Conservation (phyloP, 1,284 basidiomycete genomes). For the Malassezia sympodialis region DNA sequence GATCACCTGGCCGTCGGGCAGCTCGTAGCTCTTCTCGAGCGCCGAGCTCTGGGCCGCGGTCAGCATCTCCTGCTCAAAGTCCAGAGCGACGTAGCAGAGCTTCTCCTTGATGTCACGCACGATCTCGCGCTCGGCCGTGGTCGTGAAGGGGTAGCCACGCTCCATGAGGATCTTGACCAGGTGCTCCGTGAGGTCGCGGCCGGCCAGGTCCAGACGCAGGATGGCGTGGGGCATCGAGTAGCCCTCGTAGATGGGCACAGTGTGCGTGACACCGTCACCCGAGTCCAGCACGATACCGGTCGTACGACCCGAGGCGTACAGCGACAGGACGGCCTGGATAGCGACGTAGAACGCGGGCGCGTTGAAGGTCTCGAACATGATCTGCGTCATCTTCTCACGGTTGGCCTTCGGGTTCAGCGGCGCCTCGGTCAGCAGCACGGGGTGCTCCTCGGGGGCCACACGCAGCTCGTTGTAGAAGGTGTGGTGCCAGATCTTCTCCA, state of each 20-base stretch:
- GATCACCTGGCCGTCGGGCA: slow-evolving; percentile 92
- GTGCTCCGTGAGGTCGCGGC: slow-evolving; percentile 82
- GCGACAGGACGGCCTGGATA: slow-evolving; percentile 82
- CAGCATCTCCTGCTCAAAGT: slow-evolving; percentile 92
- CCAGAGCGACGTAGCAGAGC: slow-evolving; percentile 90
- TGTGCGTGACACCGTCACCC: slow-evolving; percentile 87
- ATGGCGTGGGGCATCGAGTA: slow-evolving; percentile 92
- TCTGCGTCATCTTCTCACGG: slow-evolving; percentile 92
- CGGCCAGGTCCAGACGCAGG: slow-evolving; percentile 84
- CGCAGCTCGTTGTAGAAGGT: slow-evolving; percentile 53
- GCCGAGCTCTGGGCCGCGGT: slow-evolving; percentile 82
- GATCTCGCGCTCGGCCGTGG: slow-evolving; percentile 82
- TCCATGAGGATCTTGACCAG: slow-evolving; percentile 86
- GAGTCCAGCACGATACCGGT: slow-evolving; percentile 91
- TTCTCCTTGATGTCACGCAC: slow-evolving; percentile 98
- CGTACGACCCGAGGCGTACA: slow-evolving; percentile 82
- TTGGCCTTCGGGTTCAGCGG: slow-evolving; percentile 88
- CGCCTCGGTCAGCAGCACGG: slow-evolving; percentile 86
- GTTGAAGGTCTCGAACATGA: slow-evolving; percentile 97
- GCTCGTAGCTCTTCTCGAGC: slow-evolving; percentile 88
- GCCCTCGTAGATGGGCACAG: slow-evolving; percentile 88
- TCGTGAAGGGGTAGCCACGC: slow-evolving; percentile 89
- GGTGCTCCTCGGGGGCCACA: slow-evolving; percentile 68
- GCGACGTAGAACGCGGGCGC: slow-evolving; percentile 84
- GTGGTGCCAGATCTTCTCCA: slow-evolving; percentile 49